Evolutionary conservation across 2,329 filamentous ascomycete genomes (phyloP).

Genomic region (Xylariaceae sp.): DNA sequence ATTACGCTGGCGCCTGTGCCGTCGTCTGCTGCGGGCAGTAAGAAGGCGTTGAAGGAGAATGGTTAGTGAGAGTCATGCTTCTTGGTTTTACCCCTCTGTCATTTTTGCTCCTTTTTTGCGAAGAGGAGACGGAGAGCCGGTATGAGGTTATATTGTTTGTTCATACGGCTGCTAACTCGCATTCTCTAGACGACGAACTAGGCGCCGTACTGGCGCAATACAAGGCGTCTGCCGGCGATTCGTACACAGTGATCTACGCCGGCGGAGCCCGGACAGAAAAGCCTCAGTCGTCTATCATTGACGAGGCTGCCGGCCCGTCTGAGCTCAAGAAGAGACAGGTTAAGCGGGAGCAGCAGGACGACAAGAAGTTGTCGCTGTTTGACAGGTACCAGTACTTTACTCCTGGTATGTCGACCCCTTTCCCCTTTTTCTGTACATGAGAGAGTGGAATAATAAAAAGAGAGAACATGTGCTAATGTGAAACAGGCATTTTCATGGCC

Average conservation of each 20-base stretch:
- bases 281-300: conserved; percentile 38
- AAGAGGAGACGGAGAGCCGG: not conserved
- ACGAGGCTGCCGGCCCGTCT: conserved; percentile 54
- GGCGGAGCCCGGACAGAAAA: conserved; percentile 51
- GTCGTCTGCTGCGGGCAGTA: conserved; percentile 31
- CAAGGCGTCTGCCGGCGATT: conserved; percentile 33
- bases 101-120: not conserved
- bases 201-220: conserved; percentile 42
- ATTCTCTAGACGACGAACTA: conserved; percentile 45
- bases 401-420: conserved; percentile 55
- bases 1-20: conserved; percentile 40
- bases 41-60: conserved; percentile 45
- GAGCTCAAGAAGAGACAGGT: conserved; percentile 62
- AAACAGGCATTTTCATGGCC: conserved; percentile 80
- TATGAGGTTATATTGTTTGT: not conserved
- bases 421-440: conserved; percentile 7
- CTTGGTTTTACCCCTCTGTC: not conserved
- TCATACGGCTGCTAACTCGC: conserved; percentile 1
- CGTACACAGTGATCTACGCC: conserved; percentile 72
- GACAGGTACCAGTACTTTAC: conserved; percentile 94
- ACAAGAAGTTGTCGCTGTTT: conserved; percentile 59
- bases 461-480: not conserved
- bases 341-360: conserved; percentile 37
- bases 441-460: too few relatives aligned
- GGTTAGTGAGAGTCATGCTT: conserved; percentile 34